phyloP scores from a whole-genome alignment of 495 filamentous ascomycete species.

The Astrothelium subdiscretum region DNA sequence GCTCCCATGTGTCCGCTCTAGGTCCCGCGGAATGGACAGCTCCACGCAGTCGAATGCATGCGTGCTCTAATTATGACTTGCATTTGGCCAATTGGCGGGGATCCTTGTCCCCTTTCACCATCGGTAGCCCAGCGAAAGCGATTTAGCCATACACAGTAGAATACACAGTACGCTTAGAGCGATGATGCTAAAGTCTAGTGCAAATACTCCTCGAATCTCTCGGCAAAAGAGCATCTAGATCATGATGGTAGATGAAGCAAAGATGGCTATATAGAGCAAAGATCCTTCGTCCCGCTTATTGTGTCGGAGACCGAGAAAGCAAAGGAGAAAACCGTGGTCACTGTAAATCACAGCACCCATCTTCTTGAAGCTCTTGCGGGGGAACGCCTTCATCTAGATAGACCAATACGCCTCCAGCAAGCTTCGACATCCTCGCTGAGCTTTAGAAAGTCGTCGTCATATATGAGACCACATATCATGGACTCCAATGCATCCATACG shows the following conservation, averaged over 20 bases:
- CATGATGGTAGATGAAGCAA: neutral
- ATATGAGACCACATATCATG: conserved; percentile 31
- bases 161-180: neutral
- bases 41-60: neutral
- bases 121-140: neutral
- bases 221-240: no score
- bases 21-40: neutral
- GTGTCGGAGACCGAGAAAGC: neutral
- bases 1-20: neutral
- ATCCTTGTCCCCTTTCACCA: neutral
- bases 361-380: no score
- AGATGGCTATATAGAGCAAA: neutral
- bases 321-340: no score
- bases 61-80: neutral
- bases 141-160: neutral
- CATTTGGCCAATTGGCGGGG: neutral
- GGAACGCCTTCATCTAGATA: conserved; percentile 17
- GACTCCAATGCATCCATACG: conserved; percentile 27
- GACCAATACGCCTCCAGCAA: conserved; percentile 32
- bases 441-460: conserved; percentile 31
- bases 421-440: conserved; percentile 32
- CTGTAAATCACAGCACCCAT: no score
- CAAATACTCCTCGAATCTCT: neutral
- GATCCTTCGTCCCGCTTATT: no score
- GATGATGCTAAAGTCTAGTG: neutral